Conservation (phyloP, 1,139 yeast genomes). For the Yamadazyma dushanensis region DNA sequence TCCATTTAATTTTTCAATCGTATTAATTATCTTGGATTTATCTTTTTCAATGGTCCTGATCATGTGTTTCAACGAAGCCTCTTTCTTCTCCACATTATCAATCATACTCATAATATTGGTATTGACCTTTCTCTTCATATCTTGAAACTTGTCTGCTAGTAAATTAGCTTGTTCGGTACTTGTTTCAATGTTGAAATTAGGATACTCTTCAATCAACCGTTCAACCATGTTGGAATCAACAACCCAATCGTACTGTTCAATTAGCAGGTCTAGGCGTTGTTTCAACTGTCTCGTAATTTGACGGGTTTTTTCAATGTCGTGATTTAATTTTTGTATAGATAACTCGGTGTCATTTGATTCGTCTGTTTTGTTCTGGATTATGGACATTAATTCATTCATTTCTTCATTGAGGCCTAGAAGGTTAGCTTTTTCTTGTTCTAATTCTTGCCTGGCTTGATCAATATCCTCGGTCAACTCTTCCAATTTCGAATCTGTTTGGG, state of each 20-base stretch:
- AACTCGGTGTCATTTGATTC: constrained; percentile 51
- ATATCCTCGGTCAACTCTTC: constrained; percentile 29
- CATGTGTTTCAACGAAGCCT: constrained; percentile 73
- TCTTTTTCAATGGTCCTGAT: constrained; percentile 88
- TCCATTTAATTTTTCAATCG: constrained; percentile 81
- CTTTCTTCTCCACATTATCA: constrained; percentile 91
- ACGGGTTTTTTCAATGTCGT: constrained; percentile 62
- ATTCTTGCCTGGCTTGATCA: constrained; percentile 36
- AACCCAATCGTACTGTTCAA: constrained; percentile 71
- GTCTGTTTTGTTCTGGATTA: constrained; percentile 54
- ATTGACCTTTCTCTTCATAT: constrained; percentile 84
- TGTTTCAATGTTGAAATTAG: constrained; percentile 63
- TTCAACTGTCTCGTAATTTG: constrained; percentile 44
- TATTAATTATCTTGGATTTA: constrained; percentile 84
- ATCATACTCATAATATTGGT: constrained; percentile 91
- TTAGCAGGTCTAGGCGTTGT: constrained; percentile 47
- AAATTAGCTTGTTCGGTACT: constrained; percentile 57
- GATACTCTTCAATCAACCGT: constrained; percentile 56
- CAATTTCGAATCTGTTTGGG: constrained; percentile 15
- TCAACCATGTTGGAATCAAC: constrained; percentile 58
- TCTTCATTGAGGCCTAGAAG: constrained; percentile 78
- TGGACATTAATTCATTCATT: constrained; percentile 58
- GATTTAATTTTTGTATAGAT: constrained; percentile 57
- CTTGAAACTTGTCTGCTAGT: constrained; percentile 62
- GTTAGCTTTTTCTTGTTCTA: constrained; percentile 64